These are phyloP conservation scores for Sphaceloma murrayae DNA, from an alignment of 2,329 filamentous ascomycete genomes.

Conservation along the genomic window DNA sequence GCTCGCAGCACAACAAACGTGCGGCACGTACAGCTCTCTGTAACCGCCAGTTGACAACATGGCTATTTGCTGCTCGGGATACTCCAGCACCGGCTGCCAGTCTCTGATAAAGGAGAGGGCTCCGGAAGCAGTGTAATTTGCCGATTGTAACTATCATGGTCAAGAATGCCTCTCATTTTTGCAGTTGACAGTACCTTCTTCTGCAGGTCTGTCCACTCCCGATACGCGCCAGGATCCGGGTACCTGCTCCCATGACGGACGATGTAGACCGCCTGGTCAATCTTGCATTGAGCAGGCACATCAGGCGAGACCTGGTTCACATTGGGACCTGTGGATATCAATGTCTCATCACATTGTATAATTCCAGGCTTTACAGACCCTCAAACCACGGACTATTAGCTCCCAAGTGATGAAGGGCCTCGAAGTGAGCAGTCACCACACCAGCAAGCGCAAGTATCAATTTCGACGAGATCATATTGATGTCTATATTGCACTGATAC, in stretches of 20 bases:
- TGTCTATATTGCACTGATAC: background rate
- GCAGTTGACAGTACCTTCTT: slow-evolving; percentile 21
- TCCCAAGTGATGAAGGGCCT: slow-evolving; percentile 27
- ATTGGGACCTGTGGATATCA: slow-evolving; percentile 40
- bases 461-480: background rate
- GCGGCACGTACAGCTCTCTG: slow-evolving; percentile 51
- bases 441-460: background rate
- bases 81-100: slow-evolving; percentile 50
- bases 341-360: no score
- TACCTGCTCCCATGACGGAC: slow-evolving; percentile 54
- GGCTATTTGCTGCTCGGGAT: slow-evolving; percentile 47
- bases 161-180: slow-evolving; percentile 6
- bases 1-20: slow-evolving; percentile 36
- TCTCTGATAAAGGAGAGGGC: slow-evolving; percentile 46
- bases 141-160: slow-evolving; percentile 40
- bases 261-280: slow-evolving; percentile 53
- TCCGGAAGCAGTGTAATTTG: slow-evolving; percentile 45
- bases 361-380: no score
- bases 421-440: background rate
- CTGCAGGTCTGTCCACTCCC: slow-evolving; percentile 40
- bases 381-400: slow-evolving; percentile 35
- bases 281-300: slow-evolving; percentile 47
- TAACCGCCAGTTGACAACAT: slow-evolving; percentile 53
- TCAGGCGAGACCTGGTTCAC: slow-evolving; percentile 46
- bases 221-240: slow-evolving; percentile 52